A percentile compares a stretch with the other conserved stretches of the same genome.
Evolutionary conservation across 2,329 filamentous ascomycete genomes (phyloP).

Genomic region (Cercospora zeina): DNA sequence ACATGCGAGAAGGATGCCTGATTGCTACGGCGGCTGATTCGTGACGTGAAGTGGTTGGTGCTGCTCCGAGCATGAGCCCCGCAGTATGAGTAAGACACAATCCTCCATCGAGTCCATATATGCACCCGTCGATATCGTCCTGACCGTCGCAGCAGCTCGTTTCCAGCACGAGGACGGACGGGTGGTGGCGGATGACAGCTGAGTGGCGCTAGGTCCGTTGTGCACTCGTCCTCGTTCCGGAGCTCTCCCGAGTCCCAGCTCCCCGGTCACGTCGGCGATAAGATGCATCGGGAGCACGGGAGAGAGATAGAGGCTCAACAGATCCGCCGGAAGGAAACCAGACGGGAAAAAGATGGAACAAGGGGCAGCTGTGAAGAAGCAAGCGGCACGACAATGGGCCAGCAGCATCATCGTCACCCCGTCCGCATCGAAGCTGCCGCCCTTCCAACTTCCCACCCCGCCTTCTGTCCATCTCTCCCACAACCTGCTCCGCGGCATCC

Average conservation of each 20-base stretch:
- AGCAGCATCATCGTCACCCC: slow-evolving; percentile 3
- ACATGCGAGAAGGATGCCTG: not conserved
- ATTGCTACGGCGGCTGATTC: not conserved
- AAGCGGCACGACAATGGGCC: not conserved
- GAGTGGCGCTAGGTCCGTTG: not conserved
- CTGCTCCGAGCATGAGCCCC: not conserved
- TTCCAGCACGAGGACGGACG: not conserved
- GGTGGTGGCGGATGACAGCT: not conserved
- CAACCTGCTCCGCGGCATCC: not conserved
- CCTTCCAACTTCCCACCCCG: not conserved
- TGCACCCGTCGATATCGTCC: not conserved
- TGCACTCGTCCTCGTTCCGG: not conserved
- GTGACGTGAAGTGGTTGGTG: not conserved
- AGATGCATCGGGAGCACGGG: not conserved
- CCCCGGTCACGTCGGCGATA: not conserved
- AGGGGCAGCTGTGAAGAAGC: not conserved
- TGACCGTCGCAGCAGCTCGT: not conserved
- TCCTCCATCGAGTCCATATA: not conserved
- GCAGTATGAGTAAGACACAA: not conserved
- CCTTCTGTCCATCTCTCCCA: not conserved
- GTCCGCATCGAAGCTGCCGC: not conserved
- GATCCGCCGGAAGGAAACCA: not conserved
- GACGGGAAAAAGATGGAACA: not conserved
- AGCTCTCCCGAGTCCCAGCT: slow-evolving; percentile 2
- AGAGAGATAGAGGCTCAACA: not conserved